Evolutionary conservation across 176 grass and related monocot genomes (phyloP).

Genomic region (maize (Zea mays)): DNA sequence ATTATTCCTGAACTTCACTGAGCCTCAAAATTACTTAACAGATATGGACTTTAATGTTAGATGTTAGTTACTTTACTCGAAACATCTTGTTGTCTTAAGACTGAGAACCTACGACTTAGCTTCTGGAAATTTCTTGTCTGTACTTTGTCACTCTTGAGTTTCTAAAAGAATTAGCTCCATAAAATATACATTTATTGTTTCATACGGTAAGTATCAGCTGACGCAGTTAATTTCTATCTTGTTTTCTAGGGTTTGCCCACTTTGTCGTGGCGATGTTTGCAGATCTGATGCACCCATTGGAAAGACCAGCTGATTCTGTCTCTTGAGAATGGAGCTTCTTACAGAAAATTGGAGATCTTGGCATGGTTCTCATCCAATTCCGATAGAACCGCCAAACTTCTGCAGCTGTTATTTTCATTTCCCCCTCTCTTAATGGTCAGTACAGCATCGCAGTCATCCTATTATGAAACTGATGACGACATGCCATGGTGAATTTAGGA

Average conservation of each 20-base stretch:
- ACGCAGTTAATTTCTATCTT: background rate
- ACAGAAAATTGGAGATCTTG: slow-evolving; percentile 28
- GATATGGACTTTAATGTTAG: background rate
- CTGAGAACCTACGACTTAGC: background rate
- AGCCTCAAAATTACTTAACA: background rate
- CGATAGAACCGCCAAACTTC: slow-evolving; percentile 23
- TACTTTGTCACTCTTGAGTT: slow-evolving; percentile 15
- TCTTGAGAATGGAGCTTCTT: slow-evolving; percentile 40
- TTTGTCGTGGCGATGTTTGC: slow-evolving; percentile 93
- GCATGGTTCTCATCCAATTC: slow-evolving; percentile 14
- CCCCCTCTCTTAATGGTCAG: background rate
- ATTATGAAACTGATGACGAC: slow-evolving; percentile 49
- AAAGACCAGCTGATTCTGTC: slow-evolving; percentile 55
- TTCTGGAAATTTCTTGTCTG: background rate
- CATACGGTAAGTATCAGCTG: slow-evolving; percentile 1
- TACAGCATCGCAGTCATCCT: slow-evolving; percentile 36
- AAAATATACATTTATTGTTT: background rate
- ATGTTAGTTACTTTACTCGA: background rate
- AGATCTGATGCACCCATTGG: slow-evolving; percentile 53
- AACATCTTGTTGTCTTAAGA: background rate
- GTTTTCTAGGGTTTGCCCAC: slow-evolving; percentile 83
- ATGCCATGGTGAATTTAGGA: slow-evolving; percentile 36
- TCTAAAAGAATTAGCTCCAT: background rate
- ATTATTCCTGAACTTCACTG: background rate
- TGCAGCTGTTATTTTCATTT: slow-evolving; percentile 24